Evolutionary conservation across 768 basidiomycete species (phyloP).

Genomic region (Leucosporidium yakuticum): DNA sequence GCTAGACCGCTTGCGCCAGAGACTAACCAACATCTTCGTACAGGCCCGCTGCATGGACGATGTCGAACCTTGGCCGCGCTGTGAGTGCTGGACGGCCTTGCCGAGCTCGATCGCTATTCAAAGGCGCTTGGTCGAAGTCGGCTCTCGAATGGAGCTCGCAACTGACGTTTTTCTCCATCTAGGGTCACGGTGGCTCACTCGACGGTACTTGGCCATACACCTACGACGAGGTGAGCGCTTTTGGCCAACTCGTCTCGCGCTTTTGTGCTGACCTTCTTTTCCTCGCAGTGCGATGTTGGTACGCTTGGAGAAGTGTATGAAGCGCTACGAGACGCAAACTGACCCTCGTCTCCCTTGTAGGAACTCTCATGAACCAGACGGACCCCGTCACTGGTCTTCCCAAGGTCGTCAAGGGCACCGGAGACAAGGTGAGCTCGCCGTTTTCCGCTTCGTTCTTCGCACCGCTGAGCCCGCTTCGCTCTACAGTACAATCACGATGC

Average conservation of each 20-base stretch:
- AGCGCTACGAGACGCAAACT: constrained; percentile 47
- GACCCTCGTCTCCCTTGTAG: neutral
- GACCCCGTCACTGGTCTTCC: constrained; percentile 1
- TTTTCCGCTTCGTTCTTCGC: neutral
- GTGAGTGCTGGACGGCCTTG: no score
- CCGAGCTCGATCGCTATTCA: no score
- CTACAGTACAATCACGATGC: constrained; percentile 53
- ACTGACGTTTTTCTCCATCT: neutral
- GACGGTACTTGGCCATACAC: constrained; percentile 22
- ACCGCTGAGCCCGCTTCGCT: neutral
- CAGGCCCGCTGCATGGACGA: constrained; percentile 22
- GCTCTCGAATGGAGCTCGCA: no score
- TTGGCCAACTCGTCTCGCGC: neutral
- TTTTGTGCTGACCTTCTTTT: neutral
- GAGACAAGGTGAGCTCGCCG: constrained; percentile 6
- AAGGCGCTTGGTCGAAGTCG: no score
- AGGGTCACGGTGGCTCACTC: constrained; percentile 37
- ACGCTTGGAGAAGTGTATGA: constrained; percentile 57
- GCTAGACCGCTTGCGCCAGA: neutral
- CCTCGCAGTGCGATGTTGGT: constrained; percentile 68
- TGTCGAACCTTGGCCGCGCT: constrained; percentile 34
- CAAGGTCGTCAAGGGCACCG: constrained; percentile 4
- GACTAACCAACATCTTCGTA: neutral
- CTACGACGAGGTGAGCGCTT: neutral
- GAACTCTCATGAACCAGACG: constrained; percentile 14